Base-by-base conservation (phyloP, 2,329 filamentous ascomycete species). In the Sporothrix pallida region DNA sequence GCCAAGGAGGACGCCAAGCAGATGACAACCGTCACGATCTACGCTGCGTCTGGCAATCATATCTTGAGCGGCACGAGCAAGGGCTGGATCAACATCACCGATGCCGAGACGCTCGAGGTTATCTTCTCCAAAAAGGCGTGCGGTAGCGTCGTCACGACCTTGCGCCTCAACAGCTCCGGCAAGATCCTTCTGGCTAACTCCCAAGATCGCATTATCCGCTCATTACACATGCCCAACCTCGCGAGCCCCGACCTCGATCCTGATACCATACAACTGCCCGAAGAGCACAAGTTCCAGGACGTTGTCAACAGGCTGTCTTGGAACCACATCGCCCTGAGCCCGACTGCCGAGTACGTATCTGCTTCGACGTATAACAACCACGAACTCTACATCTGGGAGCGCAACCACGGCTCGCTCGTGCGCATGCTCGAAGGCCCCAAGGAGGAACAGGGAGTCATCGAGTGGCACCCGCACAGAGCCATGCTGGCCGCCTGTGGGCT, bases 311-410 rank as follows among this genome's bases (percentile, higher is more conserved):
- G 93, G 62, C 84, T 98, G 13, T 94, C 93, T 7, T 99, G 96
- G 96, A 99, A 98, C 79, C 94, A 98, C 79, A 95, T 97, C 74
- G 94, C 95, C 0, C 98, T 99, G 81, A 97, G 94, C 79, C 92
- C 93, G 0, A 96, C 93, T 0, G 95, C 94, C 71, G 96, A 99
- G 82, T 98, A 98, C 80, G 94, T 99, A 56, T 94, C 94, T 31
- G 96, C 97, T 0, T 97, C 94, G 37, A 98, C 96, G 1, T 97
- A 94, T 82, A 98, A 98, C 86, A 99, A 99, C 79, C 95, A 98
- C 78, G 95, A 99, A 82, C 93, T 99, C 76, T 98, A 98, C 82
- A 95, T 98, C 42, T 98, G 95, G 96, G 96, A 99, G 83, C 90
- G 96, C 72, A 92, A 92, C 73, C 94, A 97, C 79, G 96, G 96